A percentile compares a stretch with the other conserved stretches of the same genome.
Conservation (phyloP, 83 land plant genomes). For the Diphasiastrum complanatum region DNA sequence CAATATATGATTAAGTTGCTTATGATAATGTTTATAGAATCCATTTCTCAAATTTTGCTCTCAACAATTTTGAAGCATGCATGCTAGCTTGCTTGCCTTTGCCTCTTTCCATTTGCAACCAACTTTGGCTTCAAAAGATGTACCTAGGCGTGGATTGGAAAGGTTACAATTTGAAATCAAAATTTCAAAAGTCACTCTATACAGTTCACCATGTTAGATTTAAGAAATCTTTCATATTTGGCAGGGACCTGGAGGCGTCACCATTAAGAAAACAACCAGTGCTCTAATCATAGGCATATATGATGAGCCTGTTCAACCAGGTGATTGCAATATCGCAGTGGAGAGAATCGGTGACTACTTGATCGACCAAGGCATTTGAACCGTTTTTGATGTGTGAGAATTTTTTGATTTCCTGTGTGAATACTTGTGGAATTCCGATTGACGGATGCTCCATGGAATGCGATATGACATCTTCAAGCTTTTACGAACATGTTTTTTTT, state of each 20-base stretch:
- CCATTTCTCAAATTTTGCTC: too few species aligned
- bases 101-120: too few species aligned
- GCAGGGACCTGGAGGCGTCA: constrained; percentile 77
- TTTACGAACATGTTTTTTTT: too few species aligned
- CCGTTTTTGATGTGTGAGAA: neutral
- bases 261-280: constrained; percentile 57
- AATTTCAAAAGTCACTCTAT: neutral
- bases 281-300: constrained; percentile 84
- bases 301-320: constrained; percentile 67
- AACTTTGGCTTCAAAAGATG: neutral
- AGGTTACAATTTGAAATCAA: too few species aligned
- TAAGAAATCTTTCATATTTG: neutral
- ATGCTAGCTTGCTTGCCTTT: too few species aligned
- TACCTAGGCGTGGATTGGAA: neutral
- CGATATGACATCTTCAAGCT: too few species aligned
- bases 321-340: constrained; percentile 87
- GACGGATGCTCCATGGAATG: too few species aligned
- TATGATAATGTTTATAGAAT: too few species aligned
- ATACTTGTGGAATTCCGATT: too few species aligned
- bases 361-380: constrained; percentile 53
- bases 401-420: too few species aligned
- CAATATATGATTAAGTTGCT: too few species aligned
- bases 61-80: too few species aligned
- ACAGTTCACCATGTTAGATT: neutral
- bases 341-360: constrained; percentile 94